These are phyloP conservation scores for Lactarius quietus DNA, from an alignment of 768 basidiomycete species.

Conservation along the genomic window DNA sequence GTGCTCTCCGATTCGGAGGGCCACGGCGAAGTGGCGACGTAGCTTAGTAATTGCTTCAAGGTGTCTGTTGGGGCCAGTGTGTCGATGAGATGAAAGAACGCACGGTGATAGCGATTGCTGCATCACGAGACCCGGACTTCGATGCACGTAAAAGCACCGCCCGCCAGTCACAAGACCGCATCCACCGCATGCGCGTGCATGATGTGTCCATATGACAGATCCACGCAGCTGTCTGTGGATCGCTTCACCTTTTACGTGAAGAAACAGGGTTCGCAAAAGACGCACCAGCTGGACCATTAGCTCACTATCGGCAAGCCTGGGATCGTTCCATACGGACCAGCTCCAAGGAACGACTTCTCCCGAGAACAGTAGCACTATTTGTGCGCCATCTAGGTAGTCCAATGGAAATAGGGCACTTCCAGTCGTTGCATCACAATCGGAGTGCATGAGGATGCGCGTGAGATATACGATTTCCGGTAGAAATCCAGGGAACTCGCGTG, in stretches of 20 bases:
- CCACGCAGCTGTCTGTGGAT: slow-evolving; percentile 50
- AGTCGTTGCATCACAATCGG: slow-evolving; percentile 22
- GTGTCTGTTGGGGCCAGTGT: neutral
- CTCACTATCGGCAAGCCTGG: slow-evolving; percentile 47
- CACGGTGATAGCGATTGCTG: slow-evolving; percentile 23
- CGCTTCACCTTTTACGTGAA: neutral
- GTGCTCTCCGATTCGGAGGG: neutral
- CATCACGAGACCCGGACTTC: slow-evolving; percentile 10
- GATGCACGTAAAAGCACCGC: slow-evolving; percentile 19
- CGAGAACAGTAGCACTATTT: slow-evolving; percentile 55
- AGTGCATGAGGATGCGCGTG: slow-evolving; percentile 15
- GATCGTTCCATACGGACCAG: slow-evolving; percentile 62
- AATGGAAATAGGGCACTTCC: slow-evolving; percentile 2
- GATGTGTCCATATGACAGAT: slow-evolving; percentile 40
- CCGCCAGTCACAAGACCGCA: slow-evolving; percentile 24
- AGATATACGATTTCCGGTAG: slow-evolving; percentile 14
- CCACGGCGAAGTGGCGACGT: neutral
- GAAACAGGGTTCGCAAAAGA: neutral
- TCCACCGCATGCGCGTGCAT: neutral
- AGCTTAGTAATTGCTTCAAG: slow-evolving; percentile 11
- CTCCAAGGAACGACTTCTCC: slow-evolving; percentile 56
- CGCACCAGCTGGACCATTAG: slow-evolving; percentile 48
- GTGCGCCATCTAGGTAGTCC: slow-evolving; percentile 39
- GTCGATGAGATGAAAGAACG: neutral
- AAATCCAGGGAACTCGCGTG: slow-evolving; percentile 10